Evolutionary conservation across 805 yeast genomes (phyloP).

Genomic region (Komagataella ulmi): DNA sequence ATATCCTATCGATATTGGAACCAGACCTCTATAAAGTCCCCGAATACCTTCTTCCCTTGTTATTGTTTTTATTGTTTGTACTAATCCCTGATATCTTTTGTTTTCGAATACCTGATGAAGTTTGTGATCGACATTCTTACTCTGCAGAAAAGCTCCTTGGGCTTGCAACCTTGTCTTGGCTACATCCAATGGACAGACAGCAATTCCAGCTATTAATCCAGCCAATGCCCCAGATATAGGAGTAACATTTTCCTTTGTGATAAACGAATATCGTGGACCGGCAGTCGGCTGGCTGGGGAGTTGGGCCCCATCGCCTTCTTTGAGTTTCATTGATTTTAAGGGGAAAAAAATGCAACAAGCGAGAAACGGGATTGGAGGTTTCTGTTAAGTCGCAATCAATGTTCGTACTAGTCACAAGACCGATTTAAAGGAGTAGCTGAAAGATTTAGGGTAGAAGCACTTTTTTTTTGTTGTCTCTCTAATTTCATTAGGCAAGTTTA

Average conservation of each 20-base stretch:
- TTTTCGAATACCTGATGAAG: slow-evolving; percentile 8
- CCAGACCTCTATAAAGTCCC: slow-evolving; percentile 82
- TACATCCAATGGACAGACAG: slow-evolving; percentile 92
- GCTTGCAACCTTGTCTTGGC: slow-evolving; percentile 92
- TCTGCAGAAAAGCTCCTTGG: slow-evolving; percentile 42
- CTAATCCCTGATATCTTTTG: slow-evolving; percentile 40
- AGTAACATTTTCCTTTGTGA: slow-evolving; percentile 28
- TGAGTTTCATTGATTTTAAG: neutral
- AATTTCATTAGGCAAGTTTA: neutral
- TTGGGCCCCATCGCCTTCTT: neutral
- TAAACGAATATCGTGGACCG: neutral
- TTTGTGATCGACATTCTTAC: slow-evolving; percentile 8
- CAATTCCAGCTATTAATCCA: slow-evolving; percentile 79
- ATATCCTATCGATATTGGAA: slow-evolving; percentile 88
- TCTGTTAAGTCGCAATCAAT: neutral
- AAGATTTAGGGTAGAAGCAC: neutral
- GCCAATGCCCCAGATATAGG: slow-evolving; percentile 90
- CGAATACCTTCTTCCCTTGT: slow-evolving; percentile 63
- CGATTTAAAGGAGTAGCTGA: neutral
- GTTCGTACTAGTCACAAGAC: neutral
- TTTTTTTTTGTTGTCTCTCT: neutral
- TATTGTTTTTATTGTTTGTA: slow-evolving; percentile 54
- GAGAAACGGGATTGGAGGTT: neutral
- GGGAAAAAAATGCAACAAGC: neutral
- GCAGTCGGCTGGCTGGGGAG: neutral